Base-by-base conservation (phyloP, 805 yeast species). In the Metschnikowia arizonensis region DNA sequence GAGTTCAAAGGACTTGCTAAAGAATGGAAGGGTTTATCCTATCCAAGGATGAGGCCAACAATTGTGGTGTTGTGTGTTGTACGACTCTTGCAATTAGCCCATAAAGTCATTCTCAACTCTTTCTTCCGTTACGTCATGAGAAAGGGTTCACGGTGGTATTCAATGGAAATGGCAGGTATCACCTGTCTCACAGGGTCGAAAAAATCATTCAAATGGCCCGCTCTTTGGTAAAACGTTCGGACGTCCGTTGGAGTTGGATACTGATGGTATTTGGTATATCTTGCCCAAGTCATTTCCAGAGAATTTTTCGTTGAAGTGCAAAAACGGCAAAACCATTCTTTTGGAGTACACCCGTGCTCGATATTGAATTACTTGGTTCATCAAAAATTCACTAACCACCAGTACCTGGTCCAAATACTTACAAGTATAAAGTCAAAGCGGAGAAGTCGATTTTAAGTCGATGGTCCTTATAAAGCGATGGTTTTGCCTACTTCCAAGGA, bases 181-280 rank as follows among this genome's bases (percentile, higher is more conserved):
- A 93, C 99, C 0, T 95, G 99, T 75, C 74, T 90, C 40, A 93
- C 99, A 0, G 99, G 99, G 42, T 97, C 99, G 0, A 88, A 96
- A n/a, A n/a, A 0, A 93, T 93, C 56, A 93, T 93, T 71, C 98
- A 95, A 66, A 86, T 91, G 93, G 99, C 99, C 0, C 75, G 98
- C 50, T 69, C 85, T 0, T 69, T 93, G 48, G 97, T 93, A 11
- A 98, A 91, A 62, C 97, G 57, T 68, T 95, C 4, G 99, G 99
- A 1, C 76, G 98, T 55, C 99, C 99, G 0, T 70, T 93, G 49
- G 99, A 93, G 60, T 77, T 93, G 52, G 99, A 93, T 66, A 93
- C 99, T 0, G 99, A 93, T 75, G 99, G 99, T 73, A 93, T 93
- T 59, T 93, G 99, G 99, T 93, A 99, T 78, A 93, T 90, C 52